A percentile compares a stretch with the other conserved stretches of the same genome.
phyloP scores from a whole-genome alignment of 1,139 yeast genomes.

The Arxiozyma bovina region DNA sequence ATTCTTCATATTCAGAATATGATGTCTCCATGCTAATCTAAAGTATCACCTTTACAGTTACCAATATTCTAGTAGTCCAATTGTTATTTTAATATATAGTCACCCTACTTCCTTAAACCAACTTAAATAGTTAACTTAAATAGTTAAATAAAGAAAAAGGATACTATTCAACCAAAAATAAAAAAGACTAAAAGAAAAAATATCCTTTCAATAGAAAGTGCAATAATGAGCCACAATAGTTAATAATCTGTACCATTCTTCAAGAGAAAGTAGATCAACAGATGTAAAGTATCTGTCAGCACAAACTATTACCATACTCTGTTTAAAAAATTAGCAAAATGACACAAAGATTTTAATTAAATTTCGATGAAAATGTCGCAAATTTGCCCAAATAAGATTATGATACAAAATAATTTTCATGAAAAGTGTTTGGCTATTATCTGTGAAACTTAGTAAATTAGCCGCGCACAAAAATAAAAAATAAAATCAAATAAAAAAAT shows the following conservation, averaged over 20 bases:
- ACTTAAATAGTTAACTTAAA: too few species aligned
- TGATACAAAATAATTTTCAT: not conserved
- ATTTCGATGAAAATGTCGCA: not conserved
- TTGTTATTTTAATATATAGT: too few species aligned
- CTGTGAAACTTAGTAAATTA: not conserved
- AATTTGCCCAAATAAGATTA: not conserved
- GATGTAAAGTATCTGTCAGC: not conserved
- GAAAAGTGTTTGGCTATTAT: too few species aligned
- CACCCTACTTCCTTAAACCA: too few species aligned
- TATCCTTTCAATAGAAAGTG: too few species aligned
- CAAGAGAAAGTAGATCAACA: not conserved
- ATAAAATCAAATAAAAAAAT: too few species aligned
- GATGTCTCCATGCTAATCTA: not conserved
- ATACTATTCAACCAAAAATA: too few species aligned
- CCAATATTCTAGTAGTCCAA: not conserved
- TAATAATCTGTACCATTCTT: not conserved
- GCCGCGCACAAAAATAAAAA: not conserved
- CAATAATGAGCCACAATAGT: too few species aligned
- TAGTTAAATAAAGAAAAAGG: too few species aligned
- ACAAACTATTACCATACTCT: not conserved
- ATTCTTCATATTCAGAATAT: not conserved
- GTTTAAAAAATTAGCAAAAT: not conserved
- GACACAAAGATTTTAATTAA: not conserved
- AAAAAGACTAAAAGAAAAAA: too few species aligned
- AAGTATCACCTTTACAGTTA: too few species aligned